Percentiles rank a stretch among this genome's conserved stretches.
Evolutionary conservation across 2,329 filamentous ascomycete genomes (phyloP).

Genomic region (Xylariaceae sp.): DNA sequence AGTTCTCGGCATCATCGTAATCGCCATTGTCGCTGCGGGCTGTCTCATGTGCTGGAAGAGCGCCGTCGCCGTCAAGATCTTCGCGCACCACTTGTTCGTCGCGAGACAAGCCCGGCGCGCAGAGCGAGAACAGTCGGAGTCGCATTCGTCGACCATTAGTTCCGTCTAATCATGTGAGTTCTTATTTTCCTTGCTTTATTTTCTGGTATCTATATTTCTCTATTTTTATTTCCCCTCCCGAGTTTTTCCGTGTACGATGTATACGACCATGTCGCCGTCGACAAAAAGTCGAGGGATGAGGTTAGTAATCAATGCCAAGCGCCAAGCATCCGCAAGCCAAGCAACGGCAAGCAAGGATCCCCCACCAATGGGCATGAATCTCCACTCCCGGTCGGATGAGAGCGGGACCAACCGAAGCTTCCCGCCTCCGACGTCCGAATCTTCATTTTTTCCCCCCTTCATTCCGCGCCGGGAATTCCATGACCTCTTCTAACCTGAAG

Average conservation of each 20-base stretch:
- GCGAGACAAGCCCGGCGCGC: slow-evolving; percentile 17
- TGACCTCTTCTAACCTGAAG: neutral
- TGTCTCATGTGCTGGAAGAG: slow-evolving; percentile 23
- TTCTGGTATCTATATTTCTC: too few relatives aligned
- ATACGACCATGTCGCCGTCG: too few relatives aligned
- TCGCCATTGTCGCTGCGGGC: slow-evolving; percentile 24
- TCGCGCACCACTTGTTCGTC: slow-evolving; percentile 25
- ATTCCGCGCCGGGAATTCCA: slow-evolving; percentile 3
- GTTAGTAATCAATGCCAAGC: too few relatives aligned
- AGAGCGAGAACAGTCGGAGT: slow-evolving; percentile 1
- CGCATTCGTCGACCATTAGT: too few relatives aligned
- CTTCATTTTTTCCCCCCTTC: slow-evolving; percentile 7
- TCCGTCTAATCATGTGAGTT: too few relatives aligned
- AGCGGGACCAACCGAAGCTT: neutral
- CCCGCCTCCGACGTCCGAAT: slow-evolving; percentile 16
- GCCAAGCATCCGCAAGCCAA: too few relatives aligned
- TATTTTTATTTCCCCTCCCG: too few relatives aligned
- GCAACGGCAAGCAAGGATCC: neutral
- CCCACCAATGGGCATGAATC: neutral
- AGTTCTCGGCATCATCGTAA: slow-evolving; percentile 28
- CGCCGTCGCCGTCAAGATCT: slow-evolving; percentile 19
- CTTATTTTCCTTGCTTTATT: too few relatives aligned
- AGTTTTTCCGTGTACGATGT: too few relatives aligned
- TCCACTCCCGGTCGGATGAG: slow-evolving; percentile 1
- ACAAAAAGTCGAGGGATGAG: too few relatives aligned